Conservation (phyloP, 2,329 filamentous ascomycete species). For the Colletotrichum neosansevieriae region DNA sequence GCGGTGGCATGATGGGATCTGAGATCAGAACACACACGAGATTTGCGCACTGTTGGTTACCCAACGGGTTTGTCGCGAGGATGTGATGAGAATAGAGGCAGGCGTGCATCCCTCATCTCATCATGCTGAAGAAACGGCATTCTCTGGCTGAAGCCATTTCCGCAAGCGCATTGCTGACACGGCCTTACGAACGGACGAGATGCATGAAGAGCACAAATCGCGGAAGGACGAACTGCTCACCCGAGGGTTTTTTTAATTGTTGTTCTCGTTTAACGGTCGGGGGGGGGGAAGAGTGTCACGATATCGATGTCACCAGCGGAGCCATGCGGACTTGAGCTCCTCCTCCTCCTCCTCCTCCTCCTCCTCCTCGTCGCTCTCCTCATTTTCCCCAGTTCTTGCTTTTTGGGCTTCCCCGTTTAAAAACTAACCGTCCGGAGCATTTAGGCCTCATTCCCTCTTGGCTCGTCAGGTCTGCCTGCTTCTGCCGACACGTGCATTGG, state of each 20-base stretch:
- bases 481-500: slow-evolving; percentile 13
- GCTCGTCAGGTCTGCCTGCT: not conserved
- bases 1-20: slow-evolving; percentile 20
- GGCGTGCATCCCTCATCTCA: too few relatives aligned
- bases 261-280: not conserved
- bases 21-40: slow-evolving; percentile 16
- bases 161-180: slow-evolving; percentile 5
- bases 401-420: not conserved
- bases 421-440: not conserved
- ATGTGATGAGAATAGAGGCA: not conserved
- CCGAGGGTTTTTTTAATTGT: not conserved
- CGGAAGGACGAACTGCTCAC: not conserved
- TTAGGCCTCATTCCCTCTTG: not conserved
- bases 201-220: not conserved
- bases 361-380: not conserved
- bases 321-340: too few relatives aligned
- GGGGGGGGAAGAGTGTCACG: not conserved
- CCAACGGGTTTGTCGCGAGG: too few relatives aligned
- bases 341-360: not conserved
- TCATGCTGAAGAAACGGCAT: too few relatives aligned
- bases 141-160: not conserved
- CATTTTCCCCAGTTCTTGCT: slow-evolving; percentile 9
- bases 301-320: slow-evolving; percentile 27
- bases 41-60: slow-evolving; percentile 8
- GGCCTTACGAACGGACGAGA: not conserved